Evolutionary conservation across 225 moss, liverwort and hornwort species (phyloP).

Genomic region (Polytrichum commune): DNA sequence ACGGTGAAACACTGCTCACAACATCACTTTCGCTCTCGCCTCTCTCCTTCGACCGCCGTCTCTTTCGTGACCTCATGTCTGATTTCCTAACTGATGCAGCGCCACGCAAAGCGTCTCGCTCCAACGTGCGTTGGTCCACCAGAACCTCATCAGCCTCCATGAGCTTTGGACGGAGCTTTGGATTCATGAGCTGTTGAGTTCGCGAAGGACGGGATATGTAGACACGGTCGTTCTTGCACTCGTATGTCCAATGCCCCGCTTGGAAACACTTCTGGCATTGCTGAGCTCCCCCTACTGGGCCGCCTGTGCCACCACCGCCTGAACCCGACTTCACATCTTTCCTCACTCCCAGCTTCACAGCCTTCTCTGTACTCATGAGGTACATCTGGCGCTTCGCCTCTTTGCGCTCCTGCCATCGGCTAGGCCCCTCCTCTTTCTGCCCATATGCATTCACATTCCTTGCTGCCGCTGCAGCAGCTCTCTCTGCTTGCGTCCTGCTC

Average conservation of each 20-base stretch:
- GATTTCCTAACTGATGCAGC: conserved; percentile 23
- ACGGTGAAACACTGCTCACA: conserved; percentile 2
- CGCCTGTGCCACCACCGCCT: conserved; percentile 4
- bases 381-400: conserved; percentile 99
- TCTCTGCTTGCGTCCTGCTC: conserved; percentile 80
- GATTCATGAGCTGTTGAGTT: conserved; percentile 73
- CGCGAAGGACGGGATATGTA: conserved; percentile 80
- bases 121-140: conserved; percentile 21
- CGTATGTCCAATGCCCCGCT: conserved; percentile 86
- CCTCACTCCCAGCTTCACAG: conserved; percentile 80
- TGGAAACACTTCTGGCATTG: conserved; percentile 91
- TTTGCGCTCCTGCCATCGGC: conserved; percentile 97
- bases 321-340: conserved; percentile 60
- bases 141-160: conserved; percentile 43
- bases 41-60: conserved; percentile 35
- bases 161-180: conserved; percentile 49
- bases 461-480: conserved; percentile 66
- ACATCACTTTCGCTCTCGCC: conserved; percentile 22
- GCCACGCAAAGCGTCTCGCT: conserved; percentile 36
- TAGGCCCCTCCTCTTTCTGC: conserved; percentile 97
- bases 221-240: conserved; percentile 81
- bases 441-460: conserved; percentile 95
- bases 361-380: conserved; percentile 96
- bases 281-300: conserved; percentile 40
- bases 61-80: conserved; percentile 34